Evolutionary conservation across 495 filamentous ascomycete species (phyloP), one percentile per base, ranked within the genome.

Genomic region (Trichoderma erinaceum): DNA sequence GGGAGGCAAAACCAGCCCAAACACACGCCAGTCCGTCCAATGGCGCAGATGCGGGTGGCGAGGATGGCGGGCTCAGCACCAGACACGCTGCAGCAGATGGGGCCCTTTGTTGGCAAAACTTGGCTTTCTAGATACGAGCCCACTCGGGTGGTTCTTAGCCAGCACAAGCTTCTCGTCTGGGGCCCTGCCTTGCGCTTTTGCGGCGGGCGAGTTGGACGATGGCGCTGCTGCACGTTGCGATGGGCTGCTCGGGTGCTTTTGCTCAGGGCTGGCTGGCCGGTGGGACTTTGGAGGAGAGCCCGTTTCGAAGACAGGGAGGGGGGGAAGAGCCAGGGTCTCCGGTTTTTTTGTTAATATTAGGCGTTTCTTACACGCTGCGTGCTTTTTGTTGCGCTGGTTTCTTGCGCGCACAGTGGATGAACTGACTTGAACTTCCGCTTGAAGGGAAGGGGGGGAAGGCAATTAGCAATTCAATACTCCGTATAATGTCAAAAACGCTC

Each of bases 141-240:
- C 44, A 48, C 44, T n/a, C 44, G 44, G 44, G 44, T 48, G 44
- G 44, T n/a, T 48, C n/a, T 48, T 48, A 16, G 15, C 44, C 44
- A 48, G 13, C 44, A 48, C n/a, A 38, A 38, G 35, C n/a, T 48
- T 11, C 29, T 29, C 29, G 29, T 48, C 18, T 48, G 5, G 44
- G 35, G 35, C 35, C 35, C 35, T 38, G 35, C 35, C 44, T 48
- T 48, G 44, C 44, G 44, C 44, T 0, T n/a, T n/a, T 38, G 35
- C 44, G 15, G 56, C 56, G 23, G 56, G 56, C 56, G 56, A 61
- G 56, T 61, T 61, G 56, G 56, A 61, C 56, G 56, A 61, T 61
- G 56, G 56, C 56, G 56, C 56, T 61, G 56, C 56, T 61, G 56
- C 56, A 61, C 56, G 56, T 61, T 61, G 56, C 56, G 56, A 61